Conservation (phyloP, 2,329 filamentous ascomycete genomes). For the Fusarium algeriense region DNA sequence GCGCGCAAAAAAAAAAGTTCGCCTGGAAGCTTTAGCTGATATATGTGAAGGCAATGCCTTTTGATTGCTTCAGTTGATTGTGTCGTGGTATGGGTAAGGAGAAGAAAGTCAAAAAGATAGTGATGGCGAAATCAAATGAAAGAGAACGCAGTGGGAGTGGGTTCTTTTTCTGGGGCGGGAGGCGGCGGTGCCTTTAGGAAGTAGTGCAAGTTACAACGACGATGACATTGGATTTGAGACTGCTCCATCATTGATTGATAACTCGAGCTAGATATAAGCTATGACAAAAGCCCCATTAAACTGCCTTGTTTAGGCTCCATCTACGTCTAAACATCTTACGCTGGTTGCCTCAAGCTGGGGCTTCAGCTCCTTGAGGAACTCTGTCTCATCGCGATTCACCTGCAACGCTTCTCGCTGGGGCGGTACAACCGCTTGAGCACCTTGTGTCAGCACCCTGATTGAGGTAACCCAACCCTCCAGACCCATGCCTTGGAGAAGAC, state of each 20-base stretch:
- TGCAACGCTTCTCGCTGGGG: constrained; percentile 13
- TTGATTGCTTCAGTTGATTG: constrained; percentile 17
- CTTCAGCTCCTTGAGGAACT: constrained; percentile 34
- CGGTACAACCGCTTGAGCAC: constrained; percentile 16
- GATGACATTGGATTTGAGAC: constrained; percentile 19
- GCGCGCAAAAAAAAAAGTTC: constrained; percentile 1
- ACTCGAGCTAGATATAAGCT: constrained; percentile 27
- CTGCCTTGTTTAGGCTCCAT: constrained; percentile 29
- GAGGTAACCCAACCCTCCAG: constrained; percentile 30
- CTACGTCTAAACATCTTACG: constrained; percentile 4
- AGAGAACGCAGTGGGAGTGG: constrained; percentile 26
- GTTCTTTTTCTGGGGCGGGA: constrained; percentile 36
- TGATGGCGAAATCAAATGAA: constrained; percentile 33
- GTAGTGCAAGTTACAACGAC: constrained; percentile 23
- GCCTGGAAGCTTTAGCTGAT: neutral
- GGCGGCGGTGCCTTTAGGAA: constrained; percentile 25
- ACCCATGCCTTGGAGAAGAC: constrained; percentile 1
- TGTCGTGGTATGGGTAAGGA: neutral
- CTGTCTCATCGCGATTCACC: constrained; percentile 10
- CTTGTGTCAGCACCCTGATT: constrained; percentile 20
- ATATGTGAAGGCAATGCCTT: constrained; percentile 6
- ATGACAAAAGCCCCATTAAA: constrained; percentile 28
- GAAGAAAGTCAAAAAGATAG: constrained; percentile 8
- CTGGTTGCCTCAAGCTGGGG: constrained; percentile 28
- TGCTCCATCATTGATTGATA: constrained; percentile 40